Evolutionary conservation across 306 rosid genomes (phyloP), one percentile per base, ranked within the genome.

Genomic region (Trifolium fragiferum): DNA sequence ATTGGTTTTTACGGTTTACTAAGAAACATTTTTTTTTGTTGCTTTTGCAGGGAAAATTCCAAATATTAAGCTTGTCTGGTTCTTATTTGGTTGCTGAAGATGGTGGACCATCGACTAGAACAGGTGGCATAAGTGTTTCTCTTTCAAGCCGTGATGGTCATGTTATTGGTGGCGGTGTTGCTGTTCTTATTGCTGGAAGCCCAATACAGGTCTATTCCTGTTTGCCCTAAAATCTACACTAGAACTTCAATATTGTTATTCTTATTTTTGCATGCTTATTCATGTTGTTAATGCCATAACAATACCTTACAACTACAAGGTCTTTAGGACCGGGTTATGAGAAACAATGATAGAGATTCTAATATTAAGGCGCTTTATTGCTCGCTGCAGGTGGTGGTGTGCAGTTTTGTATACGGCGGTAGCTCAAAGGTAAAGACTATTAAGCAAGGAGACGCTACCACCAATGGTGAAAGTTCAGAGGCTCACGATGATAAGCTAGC

Each of bases 61-160:
- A 94, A 80, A 94, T 94, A 82, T 77, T 94, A 78, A 88, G 96
- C 84, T 80, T 94, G 88, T 92, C 97, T 59, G 99, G 99, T 74
- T 94, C 99, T 72, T 94, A 90, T 84, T 82, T 94, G 84, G 97
- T 94, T 75, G 82, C 99, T 16, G 99, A 94, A 78, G 97, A 91
- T 65, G 95, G 96, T 15, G 95, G 95, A 16, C 90, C 99, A 15
- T 84, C 89, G 15, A 81, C 81, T 77, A 84, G 99, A 80, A 92
- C 89, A 0, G 99, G 99, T 8, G 99, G 99, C 21, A 27, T 94
- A 23, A 91, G 97, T 50, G 94, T 81, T 77, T 93, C 98, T 50
- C 96, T 93, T 27, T 84, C 90, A 69, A 88, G 89, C 64, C 87
- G 89, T 11, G 97, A 91, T 66, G 99, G 99, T 62, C 98, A 87